Conservation (phyloP, 768 basidiomycete genomes). For the Rhizopogon sp. region DNA sequence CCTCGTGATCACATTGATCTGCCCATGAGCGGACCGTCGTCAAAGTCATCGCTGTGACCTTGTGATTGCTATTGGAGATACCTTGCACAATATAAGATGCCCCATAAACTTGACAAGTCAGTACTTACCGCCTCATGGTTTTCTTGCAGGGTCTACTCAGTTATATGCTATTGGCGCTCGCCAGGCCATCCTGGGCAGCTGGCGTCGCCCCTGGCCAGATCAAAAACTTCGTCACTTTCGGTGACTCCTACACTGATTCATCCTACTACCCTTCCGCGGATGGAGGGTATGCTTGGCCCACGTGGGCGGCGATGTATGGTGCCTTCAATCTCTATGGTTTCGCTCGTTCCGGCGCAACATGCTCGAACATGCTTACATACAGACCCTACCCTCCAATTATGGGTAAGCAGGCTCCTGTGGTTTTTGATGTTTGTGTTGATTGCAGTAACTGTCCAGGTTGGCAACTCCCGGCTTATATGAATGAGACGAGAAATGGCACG, state of each 20-base stretch:
- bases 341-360: conserved; percentile 59
- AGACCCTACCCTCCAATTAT: conserved; percentile 56
- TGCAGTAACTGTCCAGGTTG: conserved; percentile 1
- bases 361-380: conserved; percentile 57
- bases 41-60: not conserved
- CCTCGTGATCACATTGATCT: conserved; percentile 1
- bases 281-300: conserved; percentile 54
- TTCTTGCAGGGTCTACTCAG: conserved; percentile 3
- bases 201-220: conserved; percentile 42
- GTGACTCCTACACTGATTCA: conserved; percentile 61
- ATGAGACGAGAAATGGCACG: conserved; percentile 36
- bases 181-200: conserved; percentile 1
- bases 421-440: not conserved
- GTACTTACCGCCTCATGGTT: not conserved
- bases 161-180: conserved; percentile 9
- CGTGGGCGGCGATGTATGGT: conserved; percentile 53
- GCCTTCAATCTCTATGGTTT: conserved; percentile 49
- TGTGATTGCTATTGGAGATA: conserved; percentile 1
- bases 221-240: conserved; percentile 62
- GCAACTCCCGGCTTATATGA: conserved; percentile 46
- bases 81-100: conserved; percentile 2
- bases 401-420: conserved; percentile 34
- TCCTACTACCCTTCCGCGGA: conserved; percentile 29
- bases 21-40: not conserved
- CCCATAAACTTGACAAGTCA: not conserved